Base-by-base conservation (phyloP, 2,329 filamentous ascomycete species). In the Pestalotiopsis fici region DNA sequence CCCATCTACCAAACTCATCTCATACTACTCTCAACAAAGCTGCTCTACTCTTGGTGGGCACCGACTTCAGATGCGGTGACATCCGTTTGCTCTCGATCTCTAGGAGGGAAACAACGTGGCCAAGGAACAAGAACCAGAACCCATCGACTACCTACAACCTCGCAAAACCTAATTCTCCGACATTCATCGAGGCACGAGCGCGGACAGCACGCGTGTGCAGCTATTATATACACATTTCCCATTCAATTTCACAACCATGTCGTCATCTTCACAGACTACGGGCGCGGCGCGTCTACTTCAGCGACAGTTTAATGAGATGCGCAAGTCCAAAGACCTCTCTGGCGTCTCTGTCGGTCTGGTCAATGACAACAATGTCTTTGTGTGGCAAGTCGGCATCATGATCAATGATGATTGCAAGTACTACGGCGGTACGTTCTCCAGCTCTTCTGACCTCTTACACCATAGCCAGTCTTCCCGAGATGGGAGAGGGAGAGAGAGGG, bases 331-430 rank as follows among this genome's bases (percentile, higher is more conserved):
- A 78, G 94, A 97, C 80, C 92, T 98, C 59, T 94, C 94, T 0
- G 96, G 95, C 65, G 97, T 98, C 76, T 98, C 94, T 69, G 97
- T 94, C 75, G 96, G 96, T 0, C 84, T 99, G 56, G 90, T 95
- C 64, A 90, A 91, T 75, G 93, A 92, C 79, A 92, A 83, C 81
- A 97, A 97, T 78, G 90, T 98, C 11, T 98, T 98, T 72, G 93
- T 97, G 83, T 99, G 96, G 96, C 95, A 98, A 80, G 94, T 98
- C 23, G 97, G 98, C 93, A 89, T 99, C 69, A 98, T 99, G 95
- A 95, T 98, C 72, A 94, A 90, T 70, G 95, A 98, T 74, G 94
- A 97, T 77, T 95, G 93, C 81, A 95, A 95, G 81, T 93, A 93
- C 80, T 98, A 98, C 75, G 95, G 95, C 75, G 95, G 95, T 95